phyloP scores from a whole-genome alignment of 768 basidiomycete species.

The Cyclocybe aegerita region DNA sequence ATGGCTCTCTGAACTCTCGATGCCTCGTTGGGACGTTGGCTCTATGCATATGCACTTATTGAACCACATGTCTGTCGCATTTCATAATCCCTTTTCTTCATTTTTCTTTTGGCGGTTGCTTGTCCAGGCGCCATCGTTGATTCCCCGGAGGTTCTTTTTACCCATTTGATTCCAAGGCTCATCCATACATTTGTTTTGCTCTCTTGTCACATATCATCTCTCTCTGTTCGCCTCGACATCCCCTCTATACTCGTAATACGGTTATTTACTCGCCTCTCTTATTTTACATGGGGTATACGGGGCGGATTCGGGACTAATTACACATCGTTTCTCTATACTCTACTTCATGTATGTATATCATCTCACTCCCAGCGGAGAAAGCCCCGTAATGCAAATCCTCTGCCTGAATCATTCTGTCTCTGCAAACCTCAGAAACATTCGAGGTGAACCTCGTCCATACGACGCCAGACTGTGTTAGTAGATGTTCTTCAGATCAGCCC shows the following conservation, averaged over 20 bases:
- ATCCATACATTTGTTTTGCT: slow-evolving; percentile 10
- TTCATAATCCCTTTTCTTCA: slow-evolving; percentile 15
- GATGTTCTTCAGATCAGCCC: too few relatives aligned
- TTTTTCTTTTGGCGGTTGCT: slow-evolving; percentile 10
- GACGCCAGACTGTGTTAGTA: too few relatives aligned
- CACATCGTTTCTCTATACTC: slow-evolving; percentile 12
- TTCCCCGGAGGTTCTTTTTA: slow-evolving; percentile 19
- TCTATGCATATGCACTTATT: slow-evolving; percentile 10
- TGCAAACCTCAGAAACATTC: too few relatives aligned
- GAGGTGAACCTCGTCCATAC: too few relatives aligned
- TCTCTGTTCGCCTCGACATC: slow-evolving; percentile 4
- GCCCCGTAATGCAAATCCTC: slow-evolving; percentile 14
- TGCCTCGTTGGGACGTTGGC: slow-evolving; percentile 12
- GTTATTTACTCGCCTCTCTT: slow-evolving; percentile 17
- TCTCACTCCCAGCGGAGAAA: slow-evolving; percentile 8
- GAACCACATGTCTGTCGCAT: slow-evolving; percentile 7
- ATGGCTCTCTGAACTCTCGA: not conserved
- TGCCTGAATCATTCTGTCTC: not conserved
- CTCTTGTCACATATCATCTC: slow-evolving; percentile 10
- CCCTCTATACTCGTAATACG: slow-evolving; percentile 16
- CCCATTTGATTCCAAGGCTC: slow-evolving; percentile 9
- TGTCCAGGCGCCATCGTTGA: slow-evolving; percentile 14
- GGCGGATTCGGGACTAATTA: slow-evolving; percentile 16
- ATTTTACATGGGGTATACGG: slow-evolving; percentile 6
- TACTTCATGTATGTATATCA: slow-evolving; percentile 26